Evolutionary conservation across 2,329 filamentous ascomycete species (phyloP).

Genomic region (Fusarium longipes): DNA sequence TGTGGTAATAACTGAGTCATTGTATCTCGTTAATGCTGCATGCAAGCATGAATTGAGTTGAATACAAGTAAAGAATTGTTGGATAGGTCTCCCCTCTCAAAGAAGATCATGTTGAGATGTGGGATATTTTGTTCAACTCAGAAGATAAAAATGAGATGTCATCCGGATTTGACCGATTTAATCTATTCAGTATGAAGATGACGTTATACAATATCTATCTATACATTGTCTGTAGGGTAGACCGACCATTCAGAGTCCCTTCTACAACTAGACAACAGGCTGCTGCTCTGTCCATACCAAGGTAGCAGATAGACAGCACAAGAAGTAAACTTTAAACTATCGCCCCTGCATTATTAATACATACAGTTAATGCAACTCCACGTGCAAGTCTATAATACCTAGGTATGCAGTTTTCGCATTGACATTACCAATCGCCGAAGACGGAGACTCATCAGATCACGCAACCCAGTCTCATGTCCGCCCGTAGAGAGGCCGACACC

Average conservation of each 20-base stretch:
- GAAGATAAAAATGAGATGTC: too few species aligned
- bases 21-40: background rate
- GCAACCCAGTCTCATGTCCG: slow-evolving; percentile 4
- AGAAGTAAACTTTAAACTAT: background rate
- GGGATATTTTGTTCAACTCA: too few species aligned
- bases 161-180: background rate
- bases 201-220: too few species aligned
- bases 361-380: background rate
- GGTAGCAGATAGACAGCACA: too few species aligned
- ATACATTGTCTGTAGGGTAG: background rate
- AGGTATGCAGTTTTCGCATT: background rate
- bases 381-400: background rate
- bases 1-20: background rate
- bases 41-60: too few species aligned
- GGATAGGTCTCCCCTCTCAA: too few species aligned
- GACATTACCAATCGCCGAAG: slow-evolving; percentile 28
- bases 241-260: slow-evolving; percentile 15
- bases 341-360: background rate
- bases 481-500: slow-evolving; percentile 18
- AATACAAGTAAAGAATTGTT: too few species aligned
- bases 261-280: background rate
- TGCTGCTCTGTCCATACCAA: too few species aligned
- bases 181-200: background rate
- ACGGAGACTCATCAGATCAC: slow-evolving; percentile 34
- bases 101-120: too few species aligned